Conservation (phyloP, 192 early-diverging fungal species). For the Haplosporangium gracile region DNA sequence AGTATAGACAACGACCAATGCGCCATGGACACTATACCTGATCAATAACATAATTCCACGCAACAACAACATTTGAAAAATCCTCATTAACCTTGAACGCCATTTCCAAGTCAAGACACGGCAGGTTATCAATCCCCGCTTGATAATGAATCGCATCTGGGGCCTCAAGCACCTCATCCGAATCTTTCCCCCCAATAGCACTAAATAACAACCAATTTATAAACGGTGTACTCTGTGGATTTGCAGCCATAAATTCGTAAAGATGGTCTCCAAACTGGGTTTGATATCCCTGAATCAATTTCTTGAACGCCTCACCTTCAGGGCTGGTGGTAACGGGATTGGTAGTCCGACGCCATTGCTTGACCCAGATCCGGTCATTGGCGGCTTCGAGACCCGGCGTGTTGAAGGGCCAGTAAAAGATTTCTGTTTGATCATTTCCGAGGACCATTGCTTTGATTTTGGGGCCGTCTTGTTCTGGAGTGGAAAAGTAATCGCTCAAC, state of each 20-base stretch:
- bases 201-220: constrained; percentile 13
- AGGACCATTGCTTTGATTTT: constrained; percentile 37
- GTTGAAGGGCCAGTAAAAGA: constrained; percentile 62
- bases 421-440: constrained; percentile 38
- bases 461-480: constrained; percentile 9
- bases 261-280: constrained; percentile 18
- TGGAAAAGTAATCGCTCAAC: constrained; percentile 9
- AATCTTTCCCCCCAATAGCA: constrained; percentile 11
- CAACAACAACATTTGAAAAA: constrained; percentile 45
- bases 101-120: constrained; percentile 37
- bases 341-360: constrained; percentile 46
- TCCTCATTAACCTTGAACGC: constrained; percentile 42
- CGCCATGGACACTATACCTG: not conserved
- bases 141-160: constrained; percentile 57
- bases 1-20: not conserved
- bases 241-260: constrained; percentile 18
- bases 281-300: constrained; percentile 3
- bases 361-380: constrained; percentile 58
- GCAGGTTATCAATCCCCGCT: constrained; percentile 33
- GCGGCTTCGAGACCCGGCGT: not conserved
- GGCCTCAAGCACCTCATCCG: constrained; percentile 10
- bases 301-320: not conserved
- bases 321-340: not conserved
- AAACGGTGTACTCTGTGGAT: constrained; percentile 32
- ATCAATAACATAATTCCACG: constrained; percentile 17